Conservation (phyloP, 257 asterid genomes). For the Buddleja alternifolia region DNA sequence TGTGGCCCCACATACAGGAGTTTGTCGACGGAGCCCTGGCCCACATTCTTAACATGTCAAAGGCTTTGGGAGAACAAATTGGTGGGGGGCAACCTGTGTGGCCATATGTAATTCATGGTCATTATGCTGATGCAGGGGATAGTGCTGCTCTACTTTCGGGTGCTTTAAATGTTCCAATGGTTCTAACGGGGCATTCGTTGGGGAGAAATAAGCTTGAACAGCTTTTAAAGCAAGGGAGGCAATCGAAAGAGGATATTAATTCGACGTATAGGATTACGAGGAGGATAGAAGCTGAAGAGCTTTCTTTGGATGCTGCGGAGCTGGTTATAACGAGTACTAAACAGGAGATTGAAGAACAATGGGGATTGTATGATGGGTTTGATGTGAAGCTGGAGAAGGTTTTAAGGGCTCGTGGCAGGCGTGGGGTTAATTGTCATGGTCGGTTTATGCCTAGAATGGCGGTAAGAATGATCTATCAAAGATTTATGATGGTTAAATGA, state of each 20-base stretch:
- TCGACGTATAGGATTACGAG: conserved; percentile 82
- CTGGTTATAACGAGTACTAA: conserved; percentile 81
- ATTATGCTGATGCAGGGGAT: conserved; percentile 92
- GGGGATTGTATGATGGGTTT: conserved; percentile 90
- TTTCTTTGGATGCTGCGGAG: conserved; percentile 79
- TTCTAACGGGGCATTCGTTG: conserved; percentile 79
- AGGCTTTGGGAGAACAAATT: conserved; percentile 75
- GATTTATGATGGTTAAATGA: background rate
- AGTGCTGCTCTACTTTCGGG: conserved; percentile 88
- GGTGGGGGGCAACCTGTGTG: conserved; percentile 75
- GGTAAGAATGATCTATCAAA: conserved; percentile 39
- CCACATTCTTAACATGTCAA: conserved; percentile 80
- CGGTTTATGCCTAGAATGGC: conserved; percentile 94
- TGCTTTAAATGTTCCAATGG: conserved; percentile 87
- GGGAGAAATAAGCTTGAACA: conserved; percentile 90
- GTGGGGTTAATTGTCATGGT: conserved; percentile 82
- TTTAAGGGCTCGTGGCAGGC: conserved; percentile 75
- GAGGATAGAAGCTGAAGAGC: conserved; percentile 88
- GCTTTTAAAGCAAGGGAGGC: conserved; percentile 80
- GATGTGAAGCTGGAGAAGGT: conserved; percentile 80
- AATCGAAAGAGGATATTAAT: conserved; percentile 81
- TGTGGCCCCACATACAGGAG: conserved; percentile 84
- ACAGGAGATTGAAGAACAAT: conserved; percentile 89
- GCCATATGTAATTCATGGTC: conserved; percentile 87
- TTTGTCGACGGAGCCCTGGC: conserved; percentile 84